Conservation (phyloP, 2,329 filamentous ascomycete species). For the Metarhizium guizhouense region DNA sequence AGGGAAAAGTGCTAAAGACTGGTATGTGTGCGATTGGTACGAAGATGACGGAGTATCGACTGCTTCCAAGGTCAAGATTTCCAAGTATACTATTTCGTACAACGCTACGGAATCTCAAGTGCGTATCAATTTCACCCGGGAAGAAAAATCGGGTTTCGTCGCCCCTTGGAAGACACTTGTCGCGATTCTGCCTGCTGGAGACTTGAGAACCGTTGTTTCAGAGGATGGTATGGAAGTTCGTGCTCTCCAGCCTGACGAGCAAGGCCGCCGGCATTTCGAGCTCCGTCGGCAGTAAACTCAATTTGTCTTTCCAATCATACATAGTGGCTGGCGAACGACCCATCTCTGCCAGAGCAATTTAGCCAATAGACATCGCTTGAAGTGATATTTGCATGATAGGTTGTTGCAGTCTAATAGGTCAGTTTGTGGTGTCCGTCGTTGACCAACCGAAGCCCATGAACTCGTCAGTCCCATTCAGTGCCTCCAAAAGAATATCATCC, state of each 20-base stretch:
- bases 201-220: constrained; percentile 13
- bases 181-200: constrained; percentile 23
- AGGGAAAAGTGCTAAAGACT: constrained; percentile 10
- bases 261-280: constrained; percentile 8
- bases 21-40: constrained; percentile 23
- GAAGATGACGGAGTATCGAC: constrained; percentile 30
- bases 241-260: constrained; percentile 12
- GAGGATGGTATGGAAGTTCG: constrained; percentile 5
- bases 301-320: not conserved
- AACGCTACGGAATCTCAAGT: constrained; percentile 11
- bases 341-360: not conserved
- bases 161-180: constrained; percentile 24
- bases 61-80: constrained; percentile 21
- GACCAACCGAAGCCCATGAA: constrained; percentile 12
- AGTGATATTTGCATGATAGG: too few species aligned
- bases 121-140: constrained; percentile 17
- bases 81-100: constrained; percentile 22
- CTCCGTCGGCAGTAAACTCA: not conserved
- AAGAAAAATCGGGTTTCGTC: constrained; percentile 23
- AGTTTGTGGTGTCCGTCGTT: not conserved
- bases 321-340: not conserved
- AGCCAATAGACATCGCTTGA: not conserved
- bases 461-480: constrained; percentile 14
- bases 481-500: constrained; percentile 10
- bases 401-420: too few species aligned